Conservation (phyloP, 2,329 filamentous ascomycete species). For the Lomentospora prolificans region DNA sequence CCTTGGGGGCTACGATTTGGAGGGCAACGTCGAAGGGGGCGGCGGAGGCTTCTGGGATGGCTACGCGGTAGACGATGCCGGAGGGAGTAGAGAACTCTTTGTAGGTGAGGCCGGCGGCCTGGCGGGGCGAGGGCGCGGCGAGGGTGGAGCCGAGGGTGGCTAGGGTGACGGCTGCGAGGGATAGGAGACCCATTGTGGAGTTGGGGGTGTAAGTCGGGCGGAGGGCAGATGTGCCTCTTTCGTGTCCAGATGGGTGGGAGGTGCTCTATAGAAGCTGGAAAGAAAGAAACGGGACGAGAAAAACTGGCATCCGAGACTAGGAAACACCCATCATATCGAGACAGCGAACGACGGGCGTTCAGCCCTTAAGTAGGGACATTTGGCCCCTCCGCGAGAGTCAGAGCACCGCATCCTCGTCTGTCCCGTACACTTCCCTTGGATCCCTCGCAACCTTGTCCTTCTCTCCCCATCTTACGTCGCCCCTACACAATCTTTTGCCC, state of each 20-base stretch:
- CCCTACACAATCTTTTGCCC: neutral
- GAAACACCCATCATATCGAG: no score
- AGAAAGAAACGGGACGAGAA: no score
- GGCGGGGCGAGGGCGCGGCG: neutral
- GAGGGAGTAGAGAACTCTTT: slow-evolving; percentile 17
- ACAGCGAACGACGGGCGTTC: neutral
- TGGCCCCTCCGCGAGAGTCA: neutral
- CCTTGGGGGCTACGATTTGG: slow-evolving; percentile 29
- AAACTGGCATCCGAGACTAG: neutral
- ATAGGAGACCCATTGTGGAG: slow-evolving; percentile 4
- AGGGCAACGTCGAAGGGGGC: slow-evolving; percentile 29
- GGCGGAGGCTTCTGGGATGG: slow-evolving; percentile 22
- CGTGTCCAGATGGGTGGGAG: neutral
- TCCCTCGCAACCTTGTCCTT: neutral
- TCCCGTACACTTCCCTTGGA: no score
- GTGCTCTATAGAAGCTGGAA: neutral
- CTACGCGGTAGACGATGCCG: slow-evolving; percentile 22
- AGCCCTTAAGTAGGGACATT: neutral
- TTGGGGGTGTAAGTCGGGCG: neutral
- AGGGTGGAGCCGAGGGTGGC: neutral
- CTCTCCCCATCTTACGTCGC: neutral
- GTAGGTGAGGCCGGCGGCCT: slow-evolving; percentile 3
- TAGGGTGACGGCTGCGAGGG: slow-evolving; percentile 2
- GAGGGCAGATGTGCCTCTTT: neutral
- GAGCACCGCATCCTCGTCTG: neutral